Evolutionary conservation across 225 moss, liverwort and hornwort species (phyloP).

Genomic region (Neckera pumila): DNA sequence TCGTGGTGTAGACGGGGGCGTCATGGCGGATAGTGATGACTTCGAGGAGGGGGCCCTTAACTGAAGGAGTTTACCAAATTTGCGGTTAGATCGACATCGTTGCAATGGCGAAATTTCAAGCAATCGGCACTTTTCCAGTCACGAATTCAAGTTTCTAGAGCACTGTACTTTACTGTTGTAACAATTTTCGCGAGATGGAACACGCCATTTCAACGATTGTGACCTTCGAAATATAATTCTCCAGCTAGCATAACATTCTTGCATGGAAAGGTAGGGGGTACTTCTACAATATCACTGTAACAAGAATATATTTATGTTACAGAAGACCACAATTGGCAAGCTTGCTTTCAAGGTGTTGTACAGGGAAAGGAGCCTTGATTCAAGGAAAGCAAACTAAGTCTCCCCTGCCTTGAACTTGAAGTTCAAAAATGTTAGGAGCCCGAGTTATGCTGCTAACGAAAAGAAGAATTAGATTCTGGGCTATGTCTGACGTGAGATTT

Average conservation of each 20-base stretch:
- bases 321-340: too few species aligned
- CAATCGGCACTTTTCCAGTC: not conserved
- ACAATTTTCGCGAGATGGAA: not conserved
- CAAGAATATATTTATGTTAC: not conserved
- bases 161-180: not conserved
- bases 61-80: not conserved
- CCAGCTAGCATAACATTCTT: not conserved
- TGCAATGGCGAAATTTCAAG: not conserved
- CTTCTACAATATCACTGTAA: not conserved
- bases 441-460: not conserved
- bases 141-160: not conserved
- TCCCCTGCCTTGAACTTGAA: not conserved
- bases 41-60: conserved; percentile 12
- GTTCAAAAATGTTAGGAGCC: not conserved
- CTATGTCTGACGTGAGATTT: not conserved
- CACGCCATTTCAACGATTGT: not conserved
- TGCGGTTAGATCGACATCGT: not conserved
- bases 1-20: not conserved
- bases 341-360: not conserved
- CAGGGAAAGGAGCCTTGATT: not conserved
- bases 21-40: conserved; percentile 7
- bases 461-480: too few species aligned
- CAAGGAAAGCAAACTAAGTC: not conserved
- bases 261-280: not conserved
- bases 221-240: not conserved